Percentiles rank a stretch among this genome's conserved stretches.
phyloP scores from a whole-genome alignment of 257 asterid species.

The Nyctanthes arbortristis region DNA sequence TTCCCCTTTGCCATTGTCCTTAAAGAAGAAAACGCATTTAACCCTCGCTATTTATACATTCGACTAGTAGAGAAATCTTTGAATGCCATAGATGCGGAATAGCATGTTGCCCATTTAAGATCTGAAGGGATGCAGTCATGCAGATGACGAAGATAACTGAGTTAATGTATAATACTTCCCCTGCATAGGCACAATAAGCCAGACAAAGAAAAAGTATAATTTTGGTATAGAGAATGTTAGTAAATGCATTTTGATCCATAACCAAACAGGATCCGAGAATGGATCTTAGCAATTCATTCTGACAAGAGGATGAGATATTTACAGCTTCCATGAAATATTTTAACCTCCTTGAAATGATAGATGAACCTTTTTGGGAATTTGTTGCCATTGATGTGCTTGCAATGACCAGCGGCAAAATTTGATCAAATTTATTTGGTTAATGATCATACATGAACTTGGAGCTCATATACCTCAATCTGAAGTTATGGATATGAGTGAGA shows the following conservation, averaged over 20 bases:
- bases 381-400: neutral
- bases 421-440: neutral
- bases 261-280: neutral
- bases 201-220: too few relatives aligned
- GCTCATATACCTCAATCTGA: neutral
- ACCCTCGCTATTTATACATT: neutral
- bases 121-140: too few relatives aligned
- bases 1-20: slow-evolving; percentile 1
- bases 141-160: too few relatives aligned
- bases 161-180: neutral
- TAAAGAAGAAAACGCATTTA: neutral
- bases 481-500: neutral
- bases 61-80: neutral
- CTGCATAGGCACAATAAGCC: neutral
- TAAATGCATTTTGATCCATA: neutral
- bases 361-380: neutral
- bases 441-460: neutral
- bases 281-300: neutral
- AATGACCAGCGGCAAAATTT: neutral
- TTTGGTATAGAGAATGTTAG: too few relatives aligned
- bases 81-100: neutral
- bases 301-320: neutral
- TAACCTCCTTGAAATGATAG: neutral
- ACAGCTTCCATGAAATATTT: neutral
- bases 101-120: too few relatives aligned